A percentile compares a stretch with the other conserved stretches of the same genome.
phyloP scores from a whole-genome alignment of 2,329 filamentous ascomycete genomes.

The Sphaerulina populicola region DNA sequence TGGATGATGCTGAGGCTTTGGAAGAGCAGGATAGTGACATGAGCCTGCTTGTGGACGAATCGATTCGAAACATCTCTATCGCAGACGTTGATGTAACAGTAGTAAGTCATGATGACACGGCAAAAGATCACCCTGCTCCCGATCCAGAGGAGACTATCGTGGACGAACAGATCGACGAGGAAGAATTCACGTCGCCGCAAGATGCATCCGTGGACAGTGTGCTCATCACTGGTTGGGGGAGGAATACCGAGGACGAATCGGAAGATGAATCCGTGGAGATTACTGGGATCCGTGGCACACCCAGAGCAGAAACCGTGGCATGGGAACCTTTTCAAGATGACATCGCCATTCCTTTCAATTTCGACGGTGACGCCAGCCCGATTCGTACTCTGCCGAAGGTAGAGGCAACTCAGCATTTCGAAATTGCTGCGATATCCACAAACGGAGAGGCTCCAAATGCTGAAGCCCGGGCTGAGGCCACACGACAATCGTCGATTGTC shows the following conservation, averaged over 20 bases:
- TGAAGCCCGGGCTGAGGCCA: not conserved
- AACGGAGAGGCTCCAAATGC: not conserved
- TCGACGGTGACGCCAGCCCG: slow-evolving; percentile 19
- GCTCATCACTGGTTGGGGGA: slow-evolving; percentile 10
- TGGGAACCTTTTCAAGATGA: slow-evolving; percentile 29
- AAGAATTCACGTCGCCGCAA: slow-evolving; percentile 2
- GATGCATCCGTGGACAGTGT: slow-evolving; percentile 17
- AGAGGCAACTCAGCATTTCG: slow-evolving; percentile 13
- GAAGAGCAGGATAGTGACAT: slow-evolving; percentile 5
- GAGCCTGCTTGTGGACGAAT: slow-evolving; percentile 8
- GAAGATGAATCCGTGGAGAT: slow-evolving; percentile 5
- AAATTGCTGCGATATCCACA: slow-evolving; percentile 1
- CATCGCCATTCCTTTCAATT: slow-evolving; percentile 27
- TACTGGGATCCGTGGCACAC: slow-evolving; percentile 8
- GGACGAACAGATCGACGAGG: slow-evolving; percentile 11
- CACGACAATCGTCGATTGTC: not conserved
- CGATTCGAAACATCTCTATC: not conserved
- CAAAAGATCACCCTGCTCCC: not conserved
- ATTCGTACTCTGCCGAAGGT: slow-evolving; percentile 11
- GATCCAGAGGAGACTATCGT: slow-evolving; percentile 16
- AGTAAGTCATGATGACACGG: not conserved
- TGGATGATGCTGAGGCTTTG: not conserved
- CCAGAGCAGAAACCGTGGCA: slow-evolving; percentile 25
- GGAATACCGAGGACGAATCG: not conserved
- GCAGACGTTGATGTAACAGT: not conserved